These are phyloP conservation scores for Ophiostoma angusticollis DNA, from an alignment of 2,329 filamentous ascomycete genomes.

Conservation along the genomic window DNA sequence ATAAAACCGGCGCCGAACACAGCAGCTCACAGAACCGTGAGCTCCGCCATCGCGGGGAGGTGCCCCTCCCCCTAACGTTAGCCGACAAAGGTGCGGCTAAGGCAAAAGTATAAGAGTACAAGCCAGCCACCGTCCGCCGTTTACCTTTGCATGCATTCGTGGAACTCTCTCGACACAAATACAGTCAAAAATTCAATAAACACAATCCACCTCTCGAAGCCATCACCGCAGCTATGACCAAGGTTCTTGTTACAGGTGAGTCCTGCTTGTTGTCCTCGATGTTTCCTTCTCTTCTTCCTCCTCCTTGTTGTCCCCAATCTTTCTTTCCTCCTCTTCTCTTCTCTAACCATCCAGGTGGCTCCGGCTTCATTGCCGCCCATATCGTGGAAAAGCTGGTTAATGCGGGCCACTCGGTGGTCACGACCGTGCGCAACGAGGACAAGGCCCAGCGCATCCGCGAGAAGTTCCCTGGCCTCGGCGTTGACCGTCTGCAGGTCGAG, in stretches of 20 bases:
- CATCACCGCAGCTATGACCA: slow-evolving; percentile 25
- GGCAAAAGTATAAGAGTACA: too few relatives aligned
- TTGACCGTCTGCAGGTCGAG: slow-evolving; percentile 32
- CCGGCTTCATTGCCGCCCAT: slow-evolving; percentile 41
- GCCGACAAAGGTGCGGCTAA: too few relatives aligned
- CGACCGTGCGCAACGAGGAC: slow-evolving; percentile 41
- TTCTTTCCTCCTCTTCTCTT: not conserved
- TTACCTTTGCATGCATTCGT: too few relatives aligned
- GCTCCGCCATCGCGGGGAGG: too few relatives aligned
- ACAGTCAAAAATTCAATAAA: too few relatives aligned
- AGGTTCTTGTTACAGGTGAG: slow-evolving; percentile 33
- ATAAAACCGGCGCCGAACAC: too few relatives aligned
- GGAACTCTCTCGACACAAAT: too few relatives aligned
- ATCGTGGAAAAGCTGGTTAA: slow-evolving; percentile 41
- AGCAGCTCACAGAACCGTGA: too few relatives aligned
- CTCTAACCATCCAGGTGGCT: slow-evolving; percentile 27
- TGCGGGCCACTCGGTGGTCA: slow-evolving; percentile 38
- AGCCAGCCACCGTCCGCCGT: too few relatives aligned
- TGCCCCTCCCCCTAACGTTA: too few relatives aligned
- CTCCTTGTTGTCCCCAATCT: not conserved
- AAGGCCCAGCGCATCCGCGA: slow-evolving; percentile 40
- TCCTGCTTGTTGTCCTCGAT: not conserved
- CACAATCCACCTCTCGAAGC: not conserved
- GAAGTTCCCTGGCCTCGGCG: slow-evolving; percentile 30
- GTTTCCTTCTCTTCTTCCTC: not conserved